These are phyloP conservation scores for Sporothrix euskadiensis DNA, from an alignment of 2,329 filamentous ascomycete genomes.

Conservation along the genomic window DNA sequence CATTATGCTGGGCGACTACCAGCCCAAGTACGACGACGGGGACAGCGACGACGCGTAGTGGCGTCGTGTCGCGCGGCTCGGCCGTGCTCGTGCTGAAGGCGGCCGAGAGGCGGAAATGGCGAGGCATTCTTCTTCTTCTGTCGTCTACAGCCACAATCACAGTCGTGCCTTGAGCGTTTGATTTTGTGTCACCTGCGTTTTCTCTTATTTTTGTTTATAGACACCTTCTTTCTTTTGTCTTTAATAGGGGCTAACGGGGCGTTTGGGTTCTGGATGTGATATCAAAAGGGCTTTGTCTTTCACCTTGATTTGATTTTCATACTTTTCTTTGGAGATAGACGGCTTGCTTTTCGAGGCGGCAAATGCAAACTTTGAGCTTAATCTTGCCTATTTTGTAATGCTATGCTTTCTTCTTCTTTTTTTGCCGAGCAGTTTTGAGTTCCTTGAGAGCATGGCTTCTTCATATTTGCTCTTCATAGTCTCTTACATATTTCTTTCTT, in stretches of 20 bases:
- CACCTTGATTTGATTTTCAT: too few relatives aligned
- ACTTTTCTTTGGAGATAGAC: too few relatives aligned
- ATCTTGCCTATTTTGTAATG: too few relatives aligned
- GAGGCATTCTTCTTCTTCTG: not conserved
- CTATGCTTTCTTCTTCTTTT: too few relatives aligned
- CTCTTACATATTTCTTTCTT: not conserved
- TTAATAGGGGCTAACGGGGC: not conserved
- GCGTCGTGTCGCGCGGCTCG: not conserved
- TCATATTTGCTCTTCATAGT: not conserved
- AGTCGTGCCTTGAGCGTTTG: not conserved
- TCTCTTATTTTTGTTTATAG: not conserved
- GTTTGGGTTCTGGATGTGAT: not conserved
- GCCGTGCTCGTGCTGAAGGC: not conserved
- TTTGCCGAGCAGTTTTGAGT: too few relatives aligned
- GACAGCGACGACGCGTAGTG: conserved; percentile 26
- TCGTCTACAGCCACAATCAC: not conserved
- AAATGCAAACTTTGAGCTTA: too few relatives aligned
- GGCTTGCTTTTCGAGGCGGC: too few relatives aligned
- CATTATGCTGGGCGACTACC: conserved; percentile 72
- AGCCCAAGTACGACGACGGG: conserved; percentile 58
- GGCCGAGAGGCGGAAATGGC: not conserved
- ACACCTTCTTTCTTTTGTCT: not conserved
- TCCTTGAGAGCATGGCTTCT: too few relatives aligned
- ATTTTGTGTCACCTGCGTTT: not conserved
- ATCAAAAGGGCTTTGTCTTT: not conserved